Conservation (phyloP, 2,329 filamentous ascomycete species). For the Fusarium sp. region DNA sequence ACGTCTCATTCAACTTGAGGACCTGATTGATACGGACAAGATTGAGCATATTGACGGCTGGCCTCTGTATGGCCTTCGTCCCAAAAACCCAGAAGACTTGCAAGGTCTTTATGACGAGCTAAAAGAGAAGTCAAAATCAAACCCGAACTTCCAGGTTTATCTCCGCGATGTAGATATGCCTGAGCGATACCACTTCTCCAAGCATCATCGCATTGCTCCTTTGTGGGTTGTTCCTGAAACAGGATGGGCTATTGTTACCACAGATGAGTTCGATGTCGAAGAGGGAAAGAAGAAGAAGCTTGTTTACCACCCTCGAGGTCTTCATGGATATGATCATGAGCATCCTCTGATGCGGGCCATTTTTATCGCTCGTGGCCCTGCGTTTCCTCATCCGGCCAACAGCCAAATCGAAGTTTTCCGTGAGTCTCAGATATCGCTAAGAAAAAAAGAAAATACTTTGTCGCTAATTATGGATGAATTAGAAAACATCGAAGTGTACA, state of each 20-base stretch:
- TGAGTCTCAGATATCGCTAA: constrained; percentile 62
- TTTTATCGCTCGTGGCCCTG: constrained; percentile 90
- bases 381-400: constrained; percentile 87
- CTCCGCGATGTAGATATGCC: constrained; percentile 91
- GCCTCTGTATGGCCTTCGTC: constrained; percentile 90
- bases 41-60: constrained; percentile 92
- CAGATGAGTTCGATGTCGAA: constrained; percentile 78
- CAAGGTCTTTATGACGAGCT: constrained; percentile 73
- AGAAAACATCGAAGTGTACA: constrained; percentile 97
- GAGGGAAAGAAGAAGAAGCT: constrained; percentile 71
- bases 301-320: constrained; percentile 81
- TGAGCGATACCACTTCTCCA: constrained; percentile 87
- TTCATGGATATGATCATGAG: constrained; percentile 96
- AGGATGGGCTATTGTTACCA: constrained; percentile 90
- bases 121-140: constrained; percentile 65
- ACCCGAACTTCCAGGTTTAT: constrained; percentile 85
- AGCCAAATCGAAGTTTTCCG: constrained; percentile 84
- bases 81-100: constrained; percentile 75
- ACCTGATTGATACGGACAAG: constrained; percentile 80
- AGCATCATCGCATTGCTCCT: constrained; percentile 90
- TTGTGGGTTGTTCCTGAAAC: constrained; percentile 93
- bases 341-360: constrained; percentile 97
- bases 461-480: constrained; percentile 62
- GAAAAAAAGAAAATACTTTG: not conserved
- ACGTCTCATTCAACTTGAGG: constrained; percentile 88